Base-by-base conservation (phyloP, 768 basidiomycete genomes). In the Mycena venus region DNA sequence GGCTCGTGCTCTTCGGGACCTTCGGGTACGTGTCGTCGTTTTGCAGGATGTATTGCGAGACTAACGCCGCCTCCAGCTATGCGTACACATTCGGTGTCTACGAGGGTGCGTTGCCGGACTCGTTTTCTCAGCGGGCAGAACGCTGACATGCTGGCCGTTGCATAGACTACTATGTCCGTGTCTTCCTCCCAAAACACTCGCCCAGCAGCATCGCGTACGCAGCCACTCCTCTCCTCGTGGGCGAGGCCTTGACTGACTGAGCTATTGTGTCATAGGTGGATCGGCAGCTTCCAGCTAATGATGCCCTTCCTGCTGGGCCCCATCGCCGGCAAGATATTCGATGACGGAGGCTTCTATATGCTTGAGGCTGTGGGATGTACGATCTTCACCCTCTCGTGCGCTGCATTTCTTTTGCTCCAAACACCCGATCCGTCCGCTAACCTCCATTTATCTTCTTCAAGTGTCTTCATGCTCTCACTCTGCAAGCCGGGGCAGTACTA, bases 391-490 rank as follows among this genome's bases (percentile, higher is more conserved):
- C 73, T 80, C 29, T 80, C 77, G 77, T 79, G 40, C 51, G 73
- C 70, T 42, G 9, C 17, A 8, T 47, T 9, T 47, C 17, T n/a
- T 47, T n/a, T 21, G 8, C 8, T 19, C 19, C 19, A n/a, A n/a
- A n/a, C n/a, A n/a, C n/a, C n/a, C n/a, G n/a, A n/a, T 47, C 7
- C 1, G 47, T 6, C 11, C 9, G 47, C 19, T n/a, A 8, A 71
- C 27, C 83, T 36, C 67, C 1, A 83, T 82, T 21, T 77, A n/a
- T n/a, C 81, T n/a, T 47, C 21, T 7, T 7, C 21, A 47, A 21
- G 83, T 0, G 70, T 84, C 25, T 87, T 86, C 69, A 84, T 85
- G 83, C 72, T 87, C 27, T 86, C 86, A 10, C 70, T 85, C 27
- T 81, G 79, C 17, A 77, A 85, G 53, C 82, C 83, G 34, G 80